Percentiles rank a stretch among this genome's conserved stretches.
Evolutionary conservation across 768 basidiomycete genomes (phyloP).

Genomic region (Leccinum boreale): DNA sequence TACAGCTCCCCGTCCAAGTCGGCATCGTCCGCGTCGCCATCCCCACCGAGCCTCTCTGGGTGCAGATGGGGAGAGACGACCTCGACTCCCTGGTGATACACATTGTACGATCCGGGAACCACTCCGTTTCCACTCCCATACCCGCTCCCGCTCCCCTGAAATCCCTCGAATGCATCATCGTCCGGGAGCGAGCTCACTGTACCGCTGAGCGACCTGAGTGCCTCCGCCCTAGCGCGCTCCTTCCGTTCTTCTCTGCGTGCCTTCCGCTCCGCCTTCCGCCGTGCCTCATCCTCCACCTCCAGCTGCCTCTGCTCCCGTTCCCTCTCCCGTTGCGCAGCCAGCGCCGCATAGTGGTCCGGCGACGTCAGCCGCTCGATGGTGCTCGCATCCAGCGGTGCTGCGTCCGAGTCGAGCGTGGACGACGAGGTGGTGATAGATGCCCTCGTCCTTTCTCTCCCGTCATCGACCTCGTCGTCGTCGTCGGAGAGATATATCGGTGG

Average conservation of each 20-base stretch:
- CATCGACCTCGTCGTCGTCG: constrained; percentile 39
- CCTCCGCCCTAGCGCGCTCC: constrained; percentile 37
- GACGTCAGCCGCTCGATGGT: constrained; percentile 52
- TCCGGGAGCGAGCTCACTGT: constrained; percentile 13
- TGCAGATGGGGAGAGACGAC: not conserved
- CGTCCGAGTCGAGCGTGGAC: constrained; percentile 66
- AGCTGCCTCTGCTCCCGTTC: constrained; percentile 22
- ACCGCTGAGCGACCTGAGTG: constrained; percentile 34
- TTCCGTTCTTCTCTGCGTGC: constrained; percentile 44
- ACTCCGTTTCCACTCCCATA: constrained; percentile 16
- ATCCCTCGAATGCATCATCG: constrained; percentile 55
- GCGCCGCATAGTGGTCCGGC: constrained; percentile 32
- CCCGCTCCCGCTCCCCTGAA: constrained; percentile 50
- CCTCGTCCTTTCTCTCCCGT: constrained; percentile 24
- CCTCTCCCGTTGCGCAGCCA: constrained; percentile 28
- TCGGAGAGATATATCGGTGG: constrained; percentile 57
- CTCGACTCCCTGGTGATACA: not conserved
- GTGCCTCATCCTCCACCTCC: constrained; percentile 39
- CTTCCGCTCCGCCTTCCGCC: constrained; percentile 46
- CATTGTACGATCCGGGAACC: not conserved
- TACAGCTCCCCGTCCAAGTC: constrained; percentile 63
- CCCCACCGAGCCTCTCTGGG: constrained; percentile 6
- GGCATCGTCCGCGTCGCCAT: constrained; percentile 43
- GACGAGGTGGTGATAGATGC: constrained; percentile 28
- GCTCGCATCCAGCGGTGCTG: constrained; percentile 58